Evolutionary conservation across 108 stramenopile species (phyloP), one percentile per base, ranked within the genome.

Genomic region (Aurantiochytrium sp.): DNA sequence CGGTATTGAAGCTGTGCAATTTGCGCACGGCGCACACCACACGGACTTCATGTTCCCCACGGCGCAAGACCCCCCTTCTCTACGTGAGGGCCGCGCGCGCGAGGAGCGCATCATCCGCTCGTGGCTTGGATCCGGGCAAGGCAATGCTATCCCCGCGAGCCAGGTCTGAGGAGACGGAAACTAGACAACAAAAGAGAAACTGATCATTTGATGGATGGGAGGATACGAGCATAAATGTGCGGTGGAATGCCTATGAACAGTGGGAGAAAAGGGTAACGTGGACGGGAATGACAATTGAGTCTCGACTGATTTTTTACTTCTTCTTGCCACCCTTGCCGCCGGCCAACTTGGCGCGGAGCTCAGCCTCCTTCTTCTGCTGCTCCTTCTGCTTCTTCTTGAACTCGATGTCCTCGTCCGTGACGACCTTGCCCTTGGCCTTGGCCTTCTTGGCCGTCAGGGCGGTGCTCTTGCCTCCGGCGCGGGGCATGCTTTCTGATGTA

Each of bases 21-120:
- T 97, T 53, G 94, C 95, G 3, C 87, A 92, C 42, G 97, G 95
- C 51, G 96, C 95, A 0, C 97, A 97, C 87, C 97, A 97, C 83
- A 90, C 95, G 42, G 97, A 97, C 89, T 91, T 97, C 19, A 95
- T 96, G 95, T 96, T 94, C 89, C 87, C 91, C 29, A 72, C 92
- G 64, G 72, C 64, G 12, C 55, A 92, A 16, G 97, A 97, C 91
- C 95, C 96, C 4, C 6, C 45, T 6, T 83, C 76, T 23, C 19
- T 83, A 16, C 76, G 6, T 6, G 14, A 83, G 25, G 76, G 49
- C 6, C 76, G 76, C 12, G 51, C 45, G 10, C 76, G 51, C 49
- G 76, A 83, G 5, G 28, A 8, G 10, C n/a, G 23, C 6, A 83
- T 83, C 51, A 83, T 83, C n/a, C 45, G 51, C 3, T 83, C 76